phyloP scores from a whole-genome alignment of 345 rosid genomes.

The Acer saccharum region DNA sequence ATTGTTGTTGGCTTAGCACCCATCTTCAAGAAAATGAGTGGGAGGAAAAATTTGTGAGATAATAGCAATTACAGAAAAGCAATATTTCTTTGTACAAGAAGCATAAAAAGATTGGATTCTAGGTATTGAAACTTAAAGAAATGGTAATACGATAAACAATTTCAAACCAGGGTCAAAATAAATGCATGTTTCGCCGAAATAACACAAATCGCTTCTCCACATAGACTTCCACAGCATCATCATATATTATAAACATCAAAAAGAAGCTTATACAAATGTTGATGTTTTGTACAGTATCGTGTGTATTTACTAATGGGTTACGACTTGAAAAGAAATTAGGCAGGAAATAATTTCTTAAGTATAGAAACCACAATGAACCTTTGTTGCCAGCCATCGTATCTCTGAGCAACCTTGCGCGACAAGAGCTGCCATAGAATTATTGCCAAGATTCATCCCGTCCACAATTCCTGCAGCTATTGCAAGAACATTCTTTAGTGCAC shows the following conservation, averaged over 20 bases:
- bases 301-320: neutral
- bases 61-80: neutral
- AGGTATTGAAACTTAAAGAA: neutral
- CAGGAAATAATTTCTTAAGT: neutral
- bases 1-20: constrained; percentile 92
- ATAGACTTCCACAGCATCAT: neutral
- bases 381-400: constrained; percentile 92
- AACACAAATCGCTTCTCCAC: neutral
- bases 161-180: neutral
- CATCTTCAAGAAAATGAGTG: constrained; percentile 52
- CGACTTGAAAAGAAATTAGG: neutral
- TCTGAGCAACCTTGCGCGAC: constrained; percentile 96
- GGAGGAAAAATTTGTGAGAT: constrained; percentile 7
- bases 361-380: constrained; percentile 43
- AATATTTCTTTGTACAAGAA: neutral
- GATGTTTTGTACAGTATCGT: neutral
- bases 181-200: neutral
- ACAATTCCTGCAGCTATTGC: constrained; percentile 98
- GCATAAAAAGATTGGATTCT: neutral
- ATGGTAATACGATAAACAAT: neutral
- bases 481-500: constrained; percentile 91
- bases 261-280: neutral
- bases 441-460: constrained; percentile 90
- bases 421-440: constrained; percentile 98
- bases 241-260: neutral